Evolutionary conservation across 169 alveolate species (phyloP).

Genomic region (Eimeria sp.): DNA sequence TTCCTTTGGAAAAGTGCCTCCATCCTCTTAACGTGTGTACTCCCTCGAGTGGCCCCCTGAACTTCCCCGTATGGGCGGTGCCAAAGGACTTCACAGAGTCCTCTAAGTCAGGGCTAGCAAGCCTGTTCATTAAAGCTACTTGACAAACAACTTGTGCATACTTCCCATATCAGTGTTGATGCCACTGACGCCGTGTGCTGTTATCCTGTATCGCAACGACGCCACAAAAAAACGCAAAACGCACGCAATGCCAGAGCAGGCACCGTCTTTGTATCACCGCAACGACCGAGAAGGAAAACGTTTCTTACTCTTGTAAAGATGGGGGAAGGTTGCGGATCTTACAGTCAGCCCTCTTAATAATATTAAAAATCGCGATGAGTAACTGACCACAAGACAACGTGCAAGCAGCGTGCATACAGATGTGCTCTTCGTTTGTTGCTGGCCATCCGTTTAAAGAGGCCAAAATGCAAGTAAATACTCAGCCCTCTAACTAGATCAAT

Average conservation of each 20-base stretch:
- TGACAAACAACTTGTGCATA: neutral
- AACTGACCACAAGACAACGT: neutral
- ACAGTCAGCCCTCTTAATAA: neutral
- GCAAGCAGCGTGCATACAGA: neutral
- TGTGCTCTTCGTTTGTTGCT: neutral
- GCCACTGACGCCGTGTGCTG: neutral
- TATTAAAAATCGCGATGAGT: neutral
- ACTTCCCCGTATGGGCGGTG: too few species aligned
- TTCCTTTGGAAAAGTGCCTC: neutral
- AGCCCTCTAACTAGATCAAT: neutral
- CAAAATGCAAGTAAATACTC: neutral
- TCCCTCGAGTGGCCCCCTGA: neutral
- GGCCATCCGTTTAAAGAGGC: neutral
- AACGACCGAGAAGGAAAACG: neutral
- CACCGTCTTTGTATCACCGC: neutral
- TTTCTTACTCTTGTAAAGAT: neutral
- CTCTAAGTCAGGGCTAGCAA: neutral
- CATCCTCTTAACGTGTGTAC: neutral
- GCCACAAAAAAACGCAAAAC: neutral
- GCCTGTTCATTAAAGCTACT: neutral
- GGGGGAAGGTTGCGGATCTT: neutral
- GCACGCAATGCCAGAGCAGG: neutral
- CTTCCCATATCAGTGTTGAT: neutral
- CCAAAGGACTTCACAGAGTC: constrained; percentile 2
- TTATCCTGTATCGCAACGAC: neutral